Percentiles rank a stretch among this genome's conserved stretches.
These are phyloP conservation scores for Falciphora oryzae DNA, from an alignment of 2,329 filamentous ascomycete genomes.

Conservation along the genomic window DNA sequence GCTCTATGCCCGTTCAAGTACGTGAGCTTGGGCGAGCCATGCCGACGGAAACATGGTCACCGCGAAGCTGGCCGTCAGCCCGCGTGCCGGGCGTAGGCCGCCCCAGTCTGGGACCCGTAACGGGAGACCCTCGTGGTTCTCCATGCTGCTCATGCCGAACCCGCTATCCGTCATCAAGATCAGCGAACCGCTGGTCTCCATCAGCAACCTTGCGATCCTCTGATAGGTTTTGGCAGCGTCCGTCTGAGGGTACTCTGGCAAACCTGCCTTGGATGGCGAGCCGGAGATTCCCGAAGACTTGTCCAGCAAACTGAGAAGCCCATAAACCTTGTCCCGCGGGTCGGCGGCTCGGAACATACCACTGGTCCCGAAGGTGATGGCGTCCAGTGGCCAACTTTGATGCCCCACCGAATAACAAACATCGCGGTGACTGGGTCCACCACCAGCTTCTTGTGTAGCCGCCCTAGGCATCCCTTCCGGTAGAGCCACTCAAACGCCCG, in stretches of 20 bases:
- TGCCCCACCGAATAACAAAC: not conserved
- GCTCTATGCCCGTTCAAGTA: not conserved
- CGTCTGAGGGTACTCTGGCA: not conserved
- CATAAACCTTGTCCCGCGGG: constrained; percentile 2
- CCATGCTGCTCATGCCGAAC: not conserved
- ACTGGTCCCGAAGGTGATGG: not conserved
- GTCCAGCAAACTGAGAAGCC: not conserved
- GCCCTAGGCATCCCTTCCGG: too few species aligned
- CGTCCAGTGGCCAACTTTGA: not conserved
- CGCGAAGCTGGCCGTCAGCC: too few species aligned
- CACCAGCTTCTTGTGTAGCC: not conserved
- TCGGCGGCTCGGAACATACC: not conserved
- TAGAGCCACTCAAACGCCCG: too few species aligned
- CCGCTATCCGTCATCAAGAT: not conserved
- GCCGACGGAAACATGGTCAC: not conserved
- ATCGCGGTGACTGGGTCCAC: not conserved
- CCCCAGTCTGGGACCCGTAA: constrained; percentile 6
- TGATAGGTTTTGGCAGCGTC: not conserved
- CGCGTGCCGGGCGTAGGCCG: not conserved
- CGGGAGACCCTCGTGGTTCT: not conserved
- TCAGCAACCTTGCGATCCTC: not conserved
- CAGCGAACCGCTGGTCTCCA: not conserved
- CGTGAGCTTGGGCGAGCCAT: not conserved
- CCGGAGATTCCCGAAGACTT: not conserved
- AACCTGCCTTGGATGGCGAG: not conserved